Base-by-base conservation (phyloP, 768 basidiomycete species). In the Hygrocybe punicea region DNA sequence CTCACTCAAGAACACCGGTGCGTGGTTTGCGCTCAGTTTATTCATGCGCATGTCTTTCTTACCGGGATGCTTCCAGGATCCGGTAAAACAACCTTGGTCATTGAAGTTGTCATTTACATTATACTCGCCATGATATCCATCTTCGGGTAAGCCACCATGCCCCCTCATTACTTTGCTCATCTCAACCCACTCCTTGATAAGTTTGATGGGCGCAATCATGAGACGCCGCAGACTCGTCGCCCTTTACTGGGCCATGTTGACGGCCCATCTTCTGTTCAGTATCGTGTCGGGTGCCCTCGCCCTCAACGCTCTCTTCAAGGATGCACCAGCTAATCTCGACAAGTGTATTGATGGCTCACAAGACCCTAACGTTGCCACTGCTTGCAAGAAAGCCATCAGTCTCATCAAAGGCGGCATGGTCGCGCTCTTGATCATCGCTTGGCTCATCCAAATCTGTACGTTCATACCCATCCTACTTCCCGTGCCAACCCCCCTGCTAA, bases 371-470 rank as follows among this genome's bases (percentile, higher is more conserved):
- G 62, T 69, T n/a, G 58, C 71, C 52, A 5, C 45, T 17, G 21
- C 70, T 19, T 82, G 81, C 64, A 62, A 69, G 25, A 66, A 74
- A 46, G 76, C 75, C 24, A 69, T 74, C 39, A 66, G 69, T 42
- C 61, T 80, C 29, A 59, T 77, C 61, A 79, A 78, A 59, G 74
- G 71, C 44, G 69, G 79, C 48, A 69, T 76, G 60, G 67, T 80
- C 59, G 69, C 66, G 24, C 58, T 77, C 37, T 79, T 79, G 64
- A 67, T 80, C 52, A 53, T 77, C 58, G 70, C 74, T 39, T 81
- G 77, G 78, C 62, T 81, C 58, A 69, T 82, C 60, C 77, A 79
- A 62, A 74, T 76, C 57, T 81, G 80, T 80, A 55, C 57, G 79
- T 73, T 7, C 23, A 40, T 50, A 14, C 42, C 50, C 50, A 9